Percentiles rank a stretch among this genome's conserved stretches.
Evolutionary conservation across 1,139 yeast genomes (phyloP).

Genomic region (Candida labiduridarum): DNA sequence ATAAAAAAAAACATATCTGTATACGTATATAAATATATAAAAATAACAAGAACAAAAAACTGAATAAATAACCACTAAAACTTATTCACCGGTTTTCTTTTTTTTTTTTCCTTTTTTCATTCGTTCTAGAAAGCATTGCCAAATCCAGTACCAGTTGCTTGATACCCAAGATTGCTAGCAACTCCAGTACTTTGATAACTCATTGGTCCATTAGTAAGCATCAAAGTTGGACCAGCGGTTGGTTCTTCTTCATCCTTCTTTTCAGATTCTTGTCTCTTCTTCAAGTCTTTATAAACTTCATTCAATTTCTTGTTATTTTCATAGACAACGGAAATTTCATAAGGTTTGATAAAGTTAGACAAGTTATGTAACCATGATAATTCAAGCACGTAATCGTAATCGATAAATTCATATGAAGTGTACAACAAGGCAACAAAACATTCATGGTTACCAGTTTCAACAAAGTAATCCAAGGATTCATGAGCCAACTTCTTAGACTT

Average conservation of each 20-base stretch:
- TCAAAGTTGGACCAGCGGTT: conserved; percentile 53
- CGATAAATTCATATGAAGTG: conserved; percentile 79
- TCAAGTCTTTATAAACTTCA: conserved; percentile 69
- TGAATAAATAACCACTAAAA: background rate
- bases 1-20: conserved; percentile 6
- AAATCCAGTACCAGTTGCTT: conserved; percentile 31
- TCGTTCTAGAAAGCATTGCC: conserved; percentile 52
- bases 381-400: conserved; percentile 84
- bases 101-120: background rate
- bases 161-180: conserved; percentile 36
- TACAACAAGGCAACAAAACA: conserved; percentile 90
- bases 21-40: background rate
- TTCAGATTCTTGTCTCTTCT: conserved; percentile 66
- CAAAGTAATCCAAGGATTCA: conserved; percentile 87
- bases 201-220: conserved; percentile 65
- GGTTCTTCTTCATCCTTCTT: conserved; percentile 53
- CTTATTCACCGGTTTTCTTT: background rate
- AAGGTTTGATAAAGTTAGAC: conserved; percentile 82
- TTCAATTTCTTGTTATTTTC: conserved; percentile 73
- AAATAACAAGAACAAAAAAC: conserved; percentile 9
- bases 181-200: conserved; percentile 66
- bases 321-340: conserved; percentile 76
- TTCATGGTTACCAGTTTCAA: conserved; percentile 96
- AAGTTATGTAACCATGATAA: conserved; percentile 88
- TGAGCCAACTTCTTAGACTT: conserved; percentile 80